Percentiles rank a stretch among this genome's conserved stretches.
phyloP scores from a whole-genome alignment of 441 rosid species.

The Brassica balearica region DNA sequence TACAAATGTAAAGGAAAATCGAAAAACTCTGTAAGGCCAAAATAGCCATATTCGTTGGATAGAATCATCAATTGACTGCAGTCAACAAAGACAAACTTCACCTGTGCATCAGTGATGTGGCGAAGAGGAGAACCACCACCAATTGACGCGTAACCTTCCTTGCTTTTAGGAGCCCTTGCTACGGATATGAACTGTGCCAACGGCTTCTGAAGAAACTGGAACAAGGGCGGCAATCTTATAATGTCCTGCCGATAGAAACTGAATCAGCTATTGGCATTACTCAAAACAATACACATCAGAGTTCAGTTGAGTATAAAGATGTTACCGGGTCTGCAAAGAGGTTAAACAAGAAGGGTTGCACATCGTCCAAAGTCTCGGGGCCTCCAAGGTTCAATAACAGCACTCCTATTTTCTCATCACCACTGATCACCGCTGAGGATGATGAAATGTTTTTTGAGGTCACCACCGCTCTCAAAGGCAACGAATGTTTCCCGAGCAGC shows the following conservation, averaged over 20 bases:
- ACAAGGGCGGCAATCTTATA: conserved; percentile 84
- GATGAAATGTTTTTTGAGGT: conserved; percentile 57
- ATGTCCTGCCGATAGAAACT: conserved; percentile 67
- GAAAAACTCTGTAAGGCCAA: background rate
- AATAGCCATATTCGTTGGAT: background rate
- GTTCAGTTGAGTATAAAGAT: background rate
- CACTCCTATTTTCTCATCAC: conserved; percentile 59
- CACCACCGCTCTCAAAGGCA: conserved; percentile 63
- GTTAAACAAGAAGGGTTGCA: conserved; percentile 95
- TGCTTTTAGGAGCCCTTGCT: conserved; percentile 95
- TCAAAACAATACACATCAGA: background rate
- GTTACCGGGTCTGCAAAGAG: conserved; percentile 97
- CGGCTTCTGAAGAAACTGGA: conserved; percentile 93
- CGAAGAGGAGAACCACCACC: conserved; percentile 98
- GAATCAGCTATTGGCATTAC: background rate
- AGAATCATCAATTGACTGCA: background rate
- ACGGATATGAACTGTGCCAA: conserved; percentile 94
- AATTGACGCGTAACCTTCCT: conserved; percentile 79
- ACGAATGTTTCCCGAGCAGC: conserved; percentile 39
- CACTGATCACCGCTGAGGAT: conserved; percentile 48
- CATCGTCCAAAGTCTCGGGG: conserved; percentile 96
- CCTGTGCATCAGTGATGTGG: conserved; percentile 89
- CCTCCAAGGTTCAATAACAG: conserved; percentile 95
- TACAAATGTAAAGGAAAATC: background rate
- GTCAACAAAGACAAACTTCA: conserved; percentile 3